Evolutionary conservation across 208 protist genomes (phyloP), one percentile per base, ranked within the genome.

Genomic region (Trypanosoma melophagium): DNA sequence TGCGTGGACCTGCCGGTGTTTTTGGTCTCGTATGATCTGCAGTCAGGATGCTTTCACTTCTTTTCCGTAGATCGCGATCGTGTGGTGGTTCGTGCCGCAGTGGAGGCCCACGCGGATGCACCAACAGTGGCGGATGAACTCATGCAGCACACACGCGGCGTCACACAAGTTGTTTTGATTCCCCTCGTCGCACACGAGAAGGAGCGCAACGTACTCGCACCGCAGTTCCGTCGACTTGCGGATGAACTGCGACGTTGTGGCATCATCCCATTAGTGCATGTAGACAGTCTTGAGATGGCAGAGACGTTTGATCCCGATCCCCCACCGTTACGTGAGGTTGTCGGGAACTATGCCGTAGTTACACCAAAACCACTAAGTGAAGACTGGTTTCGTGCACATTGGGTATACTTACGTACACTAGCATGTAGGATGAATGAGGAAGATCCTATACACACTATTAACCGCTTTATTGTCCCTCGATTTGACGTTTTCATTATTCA

Each of bases 401-500:
- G 86, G 87, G 58, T 73, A 0, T 77, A 84, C 25, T 65, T 95
- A 41, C 86, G 86, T 59, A 84, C 86, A 16, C 65, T 87, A 40
- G 80, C 82, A 12, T 95, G 83, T 75, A 51, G 72, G 7, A 65
- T 72, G 7, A 67, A 57, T 13, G 44, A 81, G 2, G 79, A 62
- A 12, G 89, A 95, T 64, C 86, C 89, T 17, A 60, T 89, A 38
- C 55, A 63, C 42, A 77, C 81, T 0, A 61, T 95, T 25, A 80
- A 68, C 52, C 52, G 59, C 7, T 69, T 77, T 63, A 56, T 95
- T 4, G 61, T 79, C 14, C 89, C 89, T 9, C 79, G 71, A 12
- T 82, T 74, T 56, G 71, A 85, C 31, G 81, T 95, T 10, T 89
- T 83, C 51, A 76, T 95, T 4, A 77, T 95, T n/a, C 89, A 95